Evolutionary conservation across 2,329 filamentous ascomycete species (phyloP), one percentile per base, ranked within the genome.

Genomic region (Ramularia collo-cygni): DNA sequence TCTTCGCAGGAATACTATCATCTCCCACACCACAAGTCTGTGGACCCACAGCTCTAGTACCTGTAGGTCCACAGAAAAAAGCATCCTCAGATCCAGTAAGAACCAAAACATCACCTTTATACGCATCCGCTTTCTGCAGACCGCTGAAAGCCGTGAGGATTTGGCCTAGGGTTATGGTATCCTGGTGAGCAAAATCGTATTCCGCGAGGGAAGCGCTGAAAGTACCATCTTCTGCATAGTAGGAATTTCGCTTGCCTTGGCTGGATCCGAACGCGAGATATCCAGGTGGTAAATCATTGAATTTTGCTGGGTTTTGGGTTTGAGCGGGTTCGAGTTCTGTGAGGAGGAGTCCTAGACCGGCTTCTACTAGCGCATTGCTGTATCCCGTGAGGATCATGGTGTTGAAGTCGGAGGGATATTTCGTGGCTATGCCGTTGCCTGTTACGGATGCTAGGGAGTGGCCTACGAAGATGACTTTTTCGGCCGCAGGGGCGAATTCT

Each of bases 41-140:
- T 10, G 43, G 38, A 12, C 43, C 46, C 6, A 49, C 35, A 28
- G 40, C 43, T 26, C 40, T 21, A n/a, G 37, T 42, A 1, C 46
- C 46, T 10, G 46, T 49, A 2, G 46, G 43, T 10, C 46, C 46
- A 37, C 47, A 50, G 37, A 50, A 47, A 41, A 50, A 47, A 6
- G 47, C 47, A 32, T 47, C 47, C 13, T 50, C 39, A 16, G 47
- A 38, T 4, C 47, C 44, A 9, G 47, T 50, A 4, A 50, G 17
- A 19, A 35, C 44, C 14, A 47, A 32, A 15, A 50, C 44, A 18
- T 47, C 42, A 10, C 47, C 44, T 14, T 12, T 44, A 19, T 27
- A 50, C 2, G 26, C 27, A 9, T 44, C 40, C 10, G 47, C 47
- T 10, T 35, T 27, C 24, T 45, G 21, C 2, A 50, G 35, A 8